Conservation (phyloP, 495 filamentous ascomycete genomes). For the Parmelia sp. region DNA sequence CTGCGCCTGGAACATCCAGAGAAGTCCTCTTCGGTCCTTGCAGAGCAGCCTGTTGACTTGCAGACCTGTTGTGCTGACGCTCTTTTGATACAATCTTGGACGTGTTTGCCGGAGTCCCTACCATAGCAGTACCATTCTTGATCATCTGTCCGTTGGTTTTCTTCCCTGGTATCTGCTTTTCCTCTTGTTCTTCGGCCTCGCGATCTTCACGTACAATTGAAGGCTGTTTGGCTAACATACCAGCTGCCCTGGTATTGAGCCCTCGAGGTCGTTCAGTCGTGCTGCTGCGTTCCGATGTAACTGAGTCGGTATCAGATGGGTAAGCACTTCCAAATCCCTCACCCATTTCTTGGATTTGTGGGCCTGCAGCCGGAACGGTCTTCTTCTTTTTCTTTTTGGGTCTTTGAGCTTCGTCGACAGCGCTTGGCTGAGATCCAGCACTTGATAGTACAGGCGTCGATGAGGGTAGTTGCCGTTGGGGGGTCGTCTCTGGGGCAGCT, state of each 20-base stretch:
- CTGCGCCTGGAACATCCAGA: constrained; percentile 18
- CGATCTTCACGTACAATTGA: constrained; percentile 57
- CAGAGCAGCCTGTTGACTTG: constrained; percentile 25
- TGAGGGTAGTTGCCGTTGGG: constrained; percentile 6
- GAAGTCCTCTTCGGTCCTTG: constrained; percentile 21
- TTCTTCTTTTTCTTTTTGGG: constrained; percentile 31
- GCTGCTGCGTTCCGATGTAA: constrained; percentile 26
- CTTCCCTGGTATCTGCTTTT: constrained; percentile 23
- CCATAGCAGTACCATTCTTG: constrained; percentile 8
- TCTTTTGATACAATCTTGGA: constrained; percentile 19
- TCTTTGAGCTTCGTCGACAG: constrained; percentile 8
- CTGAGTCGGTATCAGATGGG: constrained; percentile 31
- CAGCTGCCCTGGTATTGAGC: constrained; percentile 24
- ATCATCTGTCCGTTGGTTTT: constrained; percentile 9
- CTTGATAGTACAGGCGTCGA: constrained; percentile 21
- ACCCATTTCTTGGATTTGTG: constrained; percentile 10
- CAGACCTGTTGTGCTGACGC: constrained; percentile 24
- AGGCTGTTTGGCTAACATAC: constrained; percentile 46
- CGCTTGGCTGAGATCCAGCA: constrained; percentile 23
- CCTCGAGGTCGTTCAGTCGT: constrained; percentile 24
- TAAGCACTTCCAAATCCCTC: constrained; percentile 24
- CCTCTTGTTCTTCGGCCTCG: constrained; percentile 42
- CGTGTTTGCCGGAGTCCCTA: constrained; percentile 18
- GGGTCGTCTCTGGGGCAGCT: constrained; percentile 29
- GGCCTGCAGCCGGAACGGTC: constrained; percentile 1